phyloP scores from a whole-genome alignment of 208 protist genomes.

The Trypanosoma avium region DNA sequence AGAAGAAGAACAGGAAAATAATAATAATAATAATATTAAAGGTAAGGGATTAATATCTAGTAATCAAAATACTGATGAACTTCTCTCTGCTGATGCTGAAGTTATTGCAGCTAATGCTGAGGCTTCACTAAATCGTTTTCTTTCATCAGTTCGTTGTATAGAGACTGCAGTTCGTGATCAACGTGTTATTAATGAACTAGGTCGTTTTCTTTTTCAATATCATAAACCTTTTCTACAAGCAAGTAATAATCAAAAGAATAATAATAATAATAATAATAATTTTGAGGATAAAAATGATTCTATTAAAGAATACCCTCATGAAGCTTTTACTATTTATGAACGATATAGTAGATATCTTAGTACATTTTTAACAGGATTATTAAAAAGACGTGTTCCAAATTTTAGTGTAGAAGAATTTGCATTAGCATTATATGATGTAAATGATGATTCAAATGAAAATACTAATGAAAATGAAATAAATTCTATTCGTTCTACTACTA shows the following conservation, averaged over 20 bases:
- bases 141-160: constrained; percentile 51
- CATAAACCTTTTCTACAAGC: constrained; percentile 63
- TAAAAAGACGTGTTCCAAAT: constrained; percentile 41
- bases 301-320: constrained; percentile 55
- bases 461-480: constrained; percentile 16
- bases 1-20: too few relatives aligned
- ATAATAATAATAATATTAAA: background rate
- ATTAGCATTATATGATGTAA: constrained; percentile 63
- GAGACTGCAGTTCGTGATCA: constrained; percentile 59
- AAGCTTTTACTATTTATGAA: constrained; percentile 70
- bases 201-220: constrained; percentile 63
- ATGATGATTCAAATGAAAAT: background rate
- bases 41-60: background rate
- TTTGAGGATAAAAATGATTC: background rate
- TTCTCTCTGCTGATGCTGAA: constrained; percentile 10
- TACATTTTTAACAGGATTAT: constrained; percentile 47
- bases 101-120: constrained; percentile 47
- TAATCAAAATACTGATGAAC: background rate
- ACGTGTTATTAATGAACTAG: constrained; percentile 55
- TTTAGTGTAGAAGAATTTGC: constrained; percentile 85
- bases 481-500: background rate
- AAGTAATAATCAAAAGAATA: background rate
- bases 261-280: constrained; percentile 7
- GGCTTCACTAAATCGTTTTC: constrained; percentile 58
- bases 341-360: constrained; percentile 52